phyloP scores from a whole-genome alignment of 257 asterid genomes.

The Nicotiana attenuata region DNA sequence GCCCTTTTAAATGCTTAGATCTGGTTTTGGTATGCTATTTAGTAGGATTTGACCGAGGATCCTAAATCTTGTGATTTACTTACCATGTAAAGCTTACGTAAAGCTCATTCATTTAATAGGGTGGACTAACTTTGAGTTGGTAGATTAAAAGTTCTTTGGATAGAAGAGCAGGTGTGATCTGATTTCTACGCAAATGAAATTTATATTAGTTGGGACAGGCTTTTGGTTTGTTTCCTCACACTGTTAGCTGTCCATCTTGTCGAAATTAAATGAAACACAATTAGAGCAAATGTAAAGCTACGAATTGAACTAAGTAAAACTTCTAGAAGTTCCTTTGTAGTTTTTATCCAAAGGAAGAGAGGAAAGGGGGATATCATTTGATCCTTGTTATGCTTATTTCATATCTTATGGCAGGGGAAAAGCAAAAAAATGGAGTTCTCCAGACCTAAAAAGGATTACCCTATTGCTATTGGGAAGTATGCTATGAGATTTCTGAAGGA shows the following conservation, averaged over 20 bases:
- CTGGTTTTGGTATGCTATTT: slow-evolving; percentile 4
- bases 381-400: slow-evolving; percentile 1
- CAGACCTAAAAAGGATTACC: slow-evolving; percentile 30
- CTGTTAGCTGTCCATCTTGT: neutral
- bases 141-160: neutral
- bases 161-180: neutral
- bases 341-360: neutral
- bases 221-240: neutral
- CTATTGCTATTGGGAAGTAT: slow-evolving; percentile 54
- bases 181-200: neutral
- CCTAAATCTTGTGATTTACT: neutral
- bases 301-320: neutral
- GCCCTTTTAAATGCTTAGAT: neutral
- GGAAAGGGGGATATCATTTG: neutral
- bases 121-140: neutral
- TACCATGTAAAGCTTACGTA: neutral
- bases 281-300: neutral
- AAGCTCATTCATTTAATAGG: neutral
- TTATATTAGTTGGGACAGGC: neutral
- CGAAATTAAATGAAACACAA: neutral
- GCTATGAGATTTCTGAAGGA: slow-evolving; percentile 57
- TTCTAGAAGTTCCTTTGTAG: neutral
- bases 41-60: neutral
- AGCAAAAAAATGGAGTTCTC: slow-evolving; percentile 44
- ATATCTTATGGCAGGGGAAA: slow-evolving; percentile 42